phyloP scores from a whole-genome alignment of 768 basidiomycete genomes.

The Crassisporium funariophilum region DNA sequence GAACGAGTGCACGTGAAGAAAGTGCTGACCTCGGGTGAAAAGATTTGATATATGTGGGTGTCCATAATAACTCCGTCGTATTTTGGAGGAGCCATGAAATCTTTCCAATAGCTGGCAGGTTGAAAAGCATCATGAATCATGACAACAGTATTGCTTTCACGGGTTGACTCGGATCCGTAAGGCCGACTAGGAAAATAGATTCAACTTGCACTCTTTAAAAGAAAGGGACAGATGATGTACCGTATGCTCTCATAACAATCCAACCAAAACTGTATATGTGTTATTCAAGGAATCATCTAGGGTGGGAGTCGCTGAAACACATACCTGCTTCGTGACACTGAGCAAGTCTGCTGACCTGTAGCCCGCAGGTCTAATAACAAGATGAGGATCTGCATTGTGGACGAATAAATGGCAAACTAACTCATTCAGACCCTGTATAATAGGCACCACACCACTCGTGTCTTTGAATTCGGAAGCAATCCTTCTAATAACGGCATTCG shows the following conservation, averaged over 20 bases:
- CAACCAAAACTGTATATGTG: constrained; percentile 55
- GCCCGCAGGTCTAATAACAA: constrained; percentile 63
- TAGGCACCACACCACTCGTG: constrained; percentile 55
- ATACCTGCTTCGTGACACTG: constrained; percentile 44
- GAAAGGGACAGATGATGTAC: constrained; percentile 38
- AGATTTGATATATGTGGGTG: constrained; percentile 80
- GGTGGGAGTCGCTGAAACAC: background rate
- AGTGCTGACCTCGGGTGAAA: constrained; percentile 53
- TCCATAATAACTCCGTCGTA: constrained; percentile 77
- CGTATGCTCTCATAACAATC: constrained; percentile 78
- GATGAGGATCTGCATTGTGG: background rate
- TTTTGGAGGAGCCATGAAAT: constrained; percentile 54
- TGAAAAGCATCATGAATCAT: constrained; percentile 84
- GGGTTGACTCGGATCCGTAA: too few relatives aligned
- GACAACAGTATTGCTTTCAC: constrained; percentile 65
- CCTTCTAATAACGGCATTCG: constrained; percentile 62
- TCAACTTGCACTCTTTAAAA: too few relatives aligned
- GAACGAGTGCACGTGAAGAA: background rate
- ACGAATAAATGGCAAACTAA: constrained; percentile 32
- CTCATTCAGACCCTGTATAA: constrained; percentile 83
- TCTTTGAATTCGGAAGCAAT: constrained; percentile 62
- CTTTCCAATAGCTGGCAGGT: constrained; percentile 67
- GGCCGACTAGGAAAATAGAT: too few relatives aligned
- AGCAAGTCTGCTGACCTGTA: constrained; percentile 56
- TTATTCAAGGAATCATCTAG: background rate